Evolutionary conservation across 75 land plant species (phyloP).

Genomic region (Gnetum montanum): DNA sequence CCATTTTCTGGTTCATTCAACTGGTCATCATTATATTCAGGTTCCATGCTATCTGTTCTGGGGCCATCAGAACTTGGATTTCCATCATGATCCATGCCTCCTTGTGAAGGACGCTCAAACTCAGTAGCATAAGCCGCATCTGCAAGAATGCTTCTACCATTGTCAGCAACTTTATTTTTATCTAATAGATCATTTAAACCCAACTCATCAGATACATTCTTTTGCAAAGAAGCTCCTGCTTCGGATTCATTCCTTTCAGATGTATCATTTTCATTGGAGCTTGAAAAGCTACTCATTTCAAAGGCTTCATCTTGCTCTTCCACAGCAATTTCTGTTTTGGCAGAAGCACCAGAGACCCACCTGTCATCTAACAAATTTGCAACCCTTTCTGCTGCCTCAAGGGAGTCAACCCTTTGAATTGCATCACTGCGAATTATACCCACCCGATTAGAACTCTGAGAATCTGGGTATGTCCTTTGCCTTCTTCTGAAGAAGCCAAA

Average conservation of each 20-base stretch:
- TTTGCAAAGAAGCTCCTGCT: background rate
- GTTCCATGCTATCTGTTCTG: background rate
- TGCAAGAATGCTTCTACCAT: background rate
- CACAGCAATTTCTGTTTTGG: slow-evolving; percentile 1
- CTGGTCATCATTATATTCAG: slow-evolving; percentile 1
- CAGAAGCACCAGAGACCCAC: slow-evolving; percentile 47
- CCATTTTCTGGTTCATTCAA: background rate
- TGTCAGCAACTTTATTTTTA: background rate
- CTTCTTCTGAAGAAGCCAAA: slow-evolving; percentile 40
- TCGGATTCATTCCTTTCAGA: background rate
- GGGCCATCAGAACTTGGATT: background rate
- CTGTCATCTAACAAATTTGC: slow-evolving; percentile 57
- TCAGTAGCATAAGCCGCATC: background rate
- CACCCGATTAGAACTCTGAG: background rate
- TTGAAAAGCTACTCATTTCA: slow-evolving; percentile 6
- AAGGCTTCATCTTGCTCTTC: background rate
- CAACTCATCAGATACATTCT: background rate
- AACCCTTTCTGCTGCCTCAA: slow-evolving; percentile 56
- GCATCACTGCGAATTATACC: slow-evolving; percentile 7
- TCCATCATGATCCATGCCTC: background rate
- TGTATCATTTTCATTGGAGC: background rate
- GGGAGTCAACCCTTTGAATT: slow-evolving; percentile 17
- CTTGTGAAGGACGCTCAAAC: background rate
- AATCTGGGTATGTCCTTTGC: background rate
- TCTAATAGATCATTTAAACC: background rate